Evolutionary conservation across 2,329 filamentous ascomycete genomes (phyloP), one percentile per base, ranked within the genome.

Genomic region (Penicillium sp.): DNA sequence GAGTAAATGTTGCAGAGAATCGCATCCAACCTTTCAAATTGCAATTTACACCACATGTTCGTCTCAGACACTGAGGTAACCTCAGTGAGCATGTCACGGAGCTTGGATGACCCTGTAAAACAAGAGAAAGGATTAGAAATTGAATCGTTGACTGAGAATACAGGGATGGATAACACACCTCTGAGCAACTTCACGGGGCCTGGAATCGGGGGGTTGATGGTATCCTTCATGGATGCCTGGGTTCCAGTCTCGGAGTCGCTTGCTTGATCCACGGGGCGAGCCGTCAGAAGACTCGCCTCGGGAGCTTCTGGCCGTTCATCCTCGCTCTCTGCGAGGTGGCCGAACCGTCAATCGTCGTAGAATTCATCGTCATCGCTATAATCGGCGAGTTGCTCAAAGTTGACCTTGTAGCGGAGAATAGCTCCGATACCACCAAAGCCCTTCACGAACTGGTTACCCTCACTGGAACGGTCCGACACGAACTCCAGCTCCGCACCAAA

Each of bases 401-500:
- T 99, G 85, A 99, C 92, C 85, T 97, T 97, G 89, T 99, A 99
- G 72, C 95, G 93, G 77, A 99, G 88, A 75, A 99, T 90, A 68
- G 94, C 94, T 70, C 95, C 95, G 73, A 99, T 97, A 76, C 95
- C 95, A 89, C 95, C 95, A 76, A 99, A 99, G 67, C 95, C 95
- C 85, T 97, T 98, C 75, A 99, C 95, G 82, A 99, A 99, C 84
- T 99, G 95, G 83, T 99, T 99, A 78, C 95, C 95, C 83, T 99
- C 95, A 64, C 92, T 96, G 64, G 94, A 98, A 69, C 93, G 90
- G 79, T 99, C 96, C 53, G 95, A 97, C 68, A 99, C 95, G 72
- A 99, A 99, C 80, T 99, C 95, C 47, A 99, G 88, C 35, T 89
- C 90, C 57, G 95, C 93, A 82, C 95, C 95, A 75, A 97, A 99